phyloP scores from a whole-genome alignment of 164 flowering plant species.

The Vitis cinerea region DNA sequence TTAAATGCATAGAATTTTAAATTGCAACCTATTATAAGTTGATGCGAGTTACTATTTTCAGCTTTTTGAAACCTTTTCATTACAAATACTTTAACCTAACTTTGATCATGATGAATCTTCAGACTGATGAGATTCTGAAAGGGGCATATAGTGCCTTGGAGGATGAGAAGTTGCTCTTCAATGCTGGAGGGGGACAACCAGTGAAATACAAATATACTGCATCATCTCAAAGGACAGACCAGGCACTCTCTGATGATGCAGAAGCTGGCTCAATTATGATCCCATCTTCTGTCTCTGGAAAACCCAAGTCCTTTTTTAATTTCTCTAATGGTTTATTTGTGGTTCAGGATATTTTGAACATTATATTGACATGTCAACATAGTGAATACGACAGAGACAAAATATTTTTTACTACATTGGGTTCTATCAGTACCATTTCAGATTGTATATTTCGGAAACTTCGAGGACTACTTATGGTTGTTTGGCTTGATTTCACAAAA shows the following conservation, averaged over 20 bases:
- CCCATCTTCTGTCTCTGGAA: constrained; percentile 30
- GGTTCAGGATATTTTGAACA: constrained; percentile 55
- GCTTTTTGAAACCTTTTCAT: constrained; percentile 2
- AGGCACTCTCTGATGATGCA: constrained; percentile 25
- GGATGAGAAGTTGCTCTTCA: constrained; percentile 34
- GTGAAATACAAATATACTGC: constrained; percentile 21
- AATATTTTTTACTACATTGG: constrained; percentile 70
- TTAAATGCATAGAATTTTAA: background rate
- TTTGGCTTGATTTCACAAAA: constrained; percentile 78
- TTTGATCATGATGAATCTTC: constrained; percentile 32
- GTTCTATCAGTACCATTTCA: constrained; percentile 53
- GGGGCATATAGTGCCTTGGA: constrained; percentile 24
- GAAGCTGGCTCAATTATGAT: constrained; percentile 25
- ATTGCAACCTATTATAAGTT: too few species aligned
- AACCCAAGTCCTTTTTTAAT: constrained; percentile 25
- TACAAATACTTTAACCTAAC: background rate
- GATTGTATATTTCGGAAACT: constrained; percentile 69
- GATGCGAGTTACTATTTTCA: background rate
- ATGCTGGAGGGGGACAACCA: constrained; percentile 20
- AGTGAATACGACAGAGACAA: constrained; percentile 36
- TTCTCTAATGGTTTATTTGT: constrained; percentile 45
- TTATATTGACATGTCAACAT: constrained; percentile 31
- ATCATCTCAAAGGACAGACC: constrained; percentile 18
- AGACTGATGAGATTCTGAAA: constrained; percentile 61
- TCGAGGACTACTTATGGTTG: constrained; percentile 68